Evolutionary conservation across 1,139 yeast species (phyloP).

Genomic region (Yamadazyma membranifaciens): DNA sequence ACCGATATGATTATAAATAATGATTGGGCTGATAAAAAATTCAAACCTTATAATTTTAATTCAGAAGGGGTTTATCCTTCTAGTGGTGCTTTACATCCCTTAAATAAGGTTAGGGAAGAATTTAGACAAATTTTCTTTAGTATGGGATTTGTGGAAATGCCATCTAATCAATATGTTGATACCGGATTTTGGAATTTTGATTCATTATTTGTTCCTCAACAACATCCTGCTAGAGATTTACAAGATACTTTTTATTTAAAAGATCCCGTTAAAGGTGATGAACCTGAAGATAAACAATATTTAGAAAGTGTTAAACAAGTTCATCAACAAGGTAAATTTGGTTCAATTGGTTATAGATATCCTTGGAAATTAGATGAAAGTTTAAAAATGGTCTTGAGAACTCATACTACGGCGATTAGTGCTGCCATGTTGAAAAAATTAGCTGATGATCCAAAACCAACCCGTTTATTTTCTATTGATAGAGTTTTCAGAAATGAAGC

Average conservation of each 20-base stretch:
- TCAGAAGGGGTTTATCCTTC: conserved; percentile 88
- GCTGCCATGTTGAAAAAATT: conserved; percentile 82
- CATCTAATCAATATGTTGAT: conserved; percentile 96
- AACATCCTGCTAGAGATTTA: conserved; percentile 98
- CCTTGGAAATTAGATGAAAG: conserved; percentile 95
- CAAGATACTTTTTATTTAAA: conserved; percentile 97
- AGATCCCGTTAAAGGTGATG: conserved; percentile 79
- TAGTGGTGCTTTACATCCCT: conserved; percentile 95
- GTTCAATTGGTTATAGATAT: conserved; percentile 96
- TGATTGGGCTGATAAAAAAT: conserved; percentile 77
- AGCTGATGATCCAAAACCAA: conserved; percentile 88
- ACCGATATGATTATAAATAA: conserved; percentile 84
- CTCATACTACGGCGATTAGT: conserved; percentile 96
- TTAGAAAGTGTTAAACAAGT: conserved; percentile 77
- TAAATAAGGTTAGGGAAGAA: conserved; percentile 94
- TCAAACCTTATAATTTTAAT: conserved; percentile 94
- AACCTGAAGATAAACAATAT: conserved; percentile 77
- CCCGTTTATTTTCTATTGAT: conserved; percentile 92
- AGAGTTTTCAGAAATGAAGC: conserved; percentile 99
- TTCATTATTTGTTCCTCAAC: conserved; percentile 94
- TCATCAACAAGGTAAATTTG: conserved; percentile 88
- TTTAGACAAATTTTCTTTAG: conserved; percentile 96
- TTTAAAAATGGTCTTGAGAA: conserved; percentile 86
- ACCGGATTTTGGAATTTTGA: conserved; percentile 99
- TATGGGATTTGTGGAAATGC: conserved; percentile 99